These are phyloP conservation scores for Ustilago xerochloae DNA, from an alignment of 1,284 basidiomycete genomes.

Conservation along the genomic window DNA sequence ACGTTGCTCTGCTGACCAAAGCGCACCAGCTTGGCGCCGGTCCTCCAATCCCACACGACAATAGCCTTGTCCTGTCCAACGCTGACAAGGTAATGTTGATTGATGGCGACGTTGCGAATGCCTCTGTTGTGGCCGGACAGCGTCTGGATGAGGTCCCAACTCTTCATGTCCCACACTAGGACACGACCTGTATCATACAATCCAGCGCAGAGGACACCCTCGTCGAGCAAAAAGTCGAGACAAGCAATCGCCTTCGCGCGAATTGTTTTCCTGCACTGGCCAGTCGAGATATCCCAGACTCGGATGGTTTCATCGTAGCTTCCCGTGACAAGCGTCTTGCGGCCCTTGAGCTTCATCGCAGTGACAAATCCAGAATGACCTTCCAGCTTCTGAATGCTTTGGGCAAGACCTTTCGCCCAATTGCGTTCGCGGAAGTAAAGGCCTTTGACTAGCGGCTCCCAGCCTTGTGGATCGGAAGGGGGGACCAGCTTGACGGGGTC, in stretches of 20 bases:
- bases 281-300: conserved; percentile 71
- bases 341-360: conserved; percentile 78
- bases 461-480: conserved; percentile 40
- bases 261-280: conserved; percentile 80
- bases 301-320: conserved; percentile 79
- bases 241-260: conserved; percentile 89
- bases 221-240: conserved; percentile 84
- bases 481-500: conserved; percentile 73
- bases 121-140: conserved; percentile 76
- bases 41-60: conserved; percentile 80
- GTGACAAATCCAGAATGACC: conserved; percentile 91
- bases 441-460: conserved; percentile 79
- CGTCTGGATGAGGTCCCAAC: conserved; percentile 71
- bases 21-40: conserved; percentile 83
- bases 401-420: conserved; percentile 76
- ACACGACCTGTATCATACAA: conserved; percentile 84
- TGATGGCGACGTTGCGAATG: conserved; percentile 86
- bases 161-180: conserved; percentile 46
- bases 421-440: conserved; percentile 88
- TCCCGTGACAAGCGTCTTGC: conserved; percentile 78
- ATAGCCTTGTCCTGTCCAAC: conserved; percentile 87
- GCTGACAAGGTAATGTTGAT: conserved; percentile 83
- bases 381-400: conserved; percentile 79
- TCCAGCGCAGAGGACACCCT: conserved; percentile 88
- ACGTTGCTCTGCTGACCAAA: conserved; percentile 94